A percentile compares a stretch with the other conserved stretches of the same genome.
Conservation (phyloP, 192 early-diverging fungal species). For the Geosiphon pyriformis region DNA sequence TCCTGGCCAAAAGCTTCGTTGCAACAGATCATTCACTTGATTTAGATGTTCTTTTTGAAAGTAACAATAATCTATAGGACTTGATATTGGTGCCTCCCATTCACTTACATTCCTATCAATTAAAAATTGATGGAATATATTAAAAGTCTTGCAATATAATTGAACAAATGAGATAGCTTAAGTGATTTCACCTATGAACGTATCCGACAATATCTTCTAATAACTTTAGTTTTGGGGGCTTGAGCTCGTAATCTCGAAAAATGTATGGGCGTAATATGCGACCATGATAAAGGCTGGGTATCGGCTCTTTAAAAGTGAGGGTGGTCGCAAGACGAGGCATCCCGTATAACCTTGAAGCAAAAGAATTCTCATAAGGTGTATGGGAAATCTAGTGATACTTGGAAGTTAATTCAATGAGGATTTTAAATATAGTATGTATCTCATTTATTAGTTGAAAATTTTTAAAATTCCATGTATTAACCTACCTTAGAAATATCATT, state of each 20-base stretch:
- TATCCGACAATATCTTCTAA: conserved; percentile 41
- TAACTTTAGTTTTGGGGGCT: conserved; percentile 41
- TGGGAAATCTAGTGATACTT: conserved; percentile 34
- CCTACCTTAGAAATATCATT: background rate
- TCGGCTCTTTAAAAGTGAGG: conserved; percentile 48
- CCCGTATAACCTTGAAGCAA: conserved; percentile 70
- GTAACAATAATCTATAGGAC: conserved; percentile 74
- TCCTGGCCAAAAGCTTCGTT: conserved; percentile 79
- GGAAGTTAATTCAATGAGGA: conserved; percentile 27
- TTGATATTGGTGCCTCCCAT: conserved; percentile 3
- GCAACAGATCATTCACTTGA: conserved; percentile 73
- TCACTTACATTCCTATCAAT: conserved; percentile 22
- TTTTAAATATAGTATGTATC: background rate
- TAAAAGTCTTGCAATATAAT: conserved; percentile 4
- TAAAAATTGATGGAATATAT: conserved; percentile 12
- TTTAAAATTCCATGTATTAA: background rate
- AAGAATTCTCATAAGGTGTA: conserved; percentile 67
- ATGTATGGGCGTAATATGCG: conserved; percentile 77
- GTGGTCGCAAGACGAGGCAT: conserved; percentile 47
- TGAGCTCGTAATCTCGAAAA: conserved; percentile 60
- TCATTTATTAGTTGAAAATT: background rate
- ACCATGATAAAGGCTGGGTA: conserved; percentile 67
- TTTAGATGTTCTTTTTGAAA: conserved; percentile 61
- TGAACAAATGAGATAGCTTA: conserved; percentile 23
- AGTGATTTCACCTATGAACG: conserved; percentile 31